phyloP scores from a whole-genome alignment of 768 basidiomycete genomes.

The Macrocybe gigantea region DNA sequence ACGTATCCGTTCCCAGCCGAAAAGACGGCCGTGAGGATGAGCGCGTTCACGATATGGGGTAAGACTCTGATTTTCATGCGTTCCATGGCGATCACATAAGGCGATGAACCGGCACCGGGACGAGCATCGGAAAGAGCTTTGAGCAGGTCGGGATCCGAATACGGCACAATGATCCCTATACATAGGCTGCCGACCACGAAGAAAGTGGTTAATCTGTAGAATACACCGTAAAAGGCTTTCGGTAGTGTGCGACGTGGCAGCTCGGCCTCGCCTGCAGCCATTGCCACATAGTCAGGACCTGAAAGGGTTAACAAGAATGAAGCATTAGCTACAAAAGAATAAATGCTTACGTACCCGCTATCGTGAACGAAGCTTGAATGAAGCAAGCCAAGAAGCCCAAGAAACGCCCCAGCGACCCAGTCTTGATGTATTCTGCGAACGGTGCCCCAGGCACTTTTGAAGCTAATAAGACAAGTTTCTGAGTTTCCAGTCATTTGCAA shows the following conservation, averaged over 20 bases:
- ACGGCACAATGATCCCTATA: constrained; percentile 76
- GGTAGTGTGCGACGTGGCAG: constrained; percentile 68
- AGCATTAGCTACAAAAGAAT: neutral
- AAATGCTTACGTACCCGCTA: constrained; percentile 37
- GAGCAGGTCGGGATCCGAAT: constrained; percentile 54
- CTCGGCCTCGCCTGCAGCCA: constrained; percentile 68
- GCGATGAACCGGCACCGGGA: constrained; percentile 57
- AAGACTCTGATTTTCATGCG: constrained; percentile 60
- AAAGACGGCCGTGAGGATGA: constrained; percentile 62
- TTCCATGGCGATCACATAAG: constrained; percentile 82
- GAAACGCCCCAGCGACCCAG: constrained; percentile 52
- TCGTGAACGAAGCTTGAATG: constrained; percentile 57
- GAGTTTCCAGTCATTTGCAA: neutral
- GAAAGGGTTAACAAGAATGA: neutral
- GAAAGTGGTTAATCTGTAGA: constrained; percentile 74
- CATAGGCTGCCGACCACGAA: constrained; percentile 70
- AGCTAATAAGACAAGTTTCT: constrained; percentile 19
- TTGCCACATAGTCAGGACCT: constrained; percentile 48
- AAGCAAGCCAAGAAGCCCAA: constrained; percentile 59
- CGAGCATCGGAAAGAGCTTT: constrained; percentile 49
- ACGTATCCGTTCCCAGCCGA: constrained; percentile 70
- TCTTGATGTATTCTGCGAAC: constrained; percentile 49
- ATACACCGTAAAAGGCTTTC: constrained; percentile 67
- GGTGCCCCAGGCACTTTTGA: constrained; percentile 43
- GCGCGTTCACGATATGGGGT: constrained; percentile 68